Percentiles rank a stretch among this genome's conserved stretches.
These are phyloP conservation scores for Saccharomycopsis selenospora DNA, from an alignment of 805 yeast genomes.

Conservation along the genomic window DNA sequence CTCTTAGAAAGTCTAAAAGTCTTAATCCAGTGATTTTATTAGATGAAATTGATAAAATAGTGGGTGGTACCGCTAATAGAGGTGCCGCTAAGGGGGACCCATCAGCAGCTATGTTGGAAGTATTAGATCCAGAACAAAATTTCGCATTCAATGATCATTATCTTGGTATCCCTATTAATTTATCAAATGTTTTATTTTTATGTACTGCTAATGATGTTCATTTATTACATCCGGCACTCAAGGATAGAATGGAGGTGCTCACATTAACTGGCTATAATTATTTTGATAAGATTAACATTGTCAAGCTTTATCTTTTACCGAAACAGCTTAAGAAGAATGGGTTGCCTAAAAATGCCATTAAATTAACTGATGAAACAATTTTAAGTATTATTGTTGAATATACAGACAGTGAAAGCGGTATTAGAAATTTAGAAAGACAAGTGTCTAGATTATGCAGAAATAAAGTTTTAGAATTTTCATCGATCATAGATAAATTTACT, in stretches of 20 bases:
- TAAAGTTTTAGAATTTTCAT: conserved; percentile 66
- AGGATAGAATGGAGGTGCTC: conserved; percentile 80
- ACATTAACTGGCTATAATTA: conserved; percentile 74
- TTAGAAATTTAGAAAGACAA: conserved; percentile 67
- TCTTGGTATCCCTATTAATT: conserved; percentile 76
- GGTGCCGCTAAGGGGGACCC: conserved; percentile 68
- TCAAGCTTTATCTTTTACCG: conserved; percentile 60
- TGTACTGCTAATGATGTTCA: conserved; percentile 81
- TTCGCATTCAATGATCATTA: conserved; percentile 71
- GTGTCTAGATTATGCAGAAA: conserved; percentile 73
- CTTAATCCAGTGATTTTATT: conserved; percentile 79
- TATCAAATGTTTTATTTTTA: conserved; percentile 72
- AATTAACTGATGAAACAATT: conserved; percentile 44
- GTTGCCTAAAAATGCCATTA: conserved; percentile 29
- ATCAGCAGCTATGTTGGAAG: conserved; percentile 81
- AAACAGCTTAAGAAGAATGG: conserved; percentile 70
- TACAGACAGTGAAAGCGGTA: conserved; percentile 75
- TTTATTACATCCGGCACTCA: conserved; percentile 64
- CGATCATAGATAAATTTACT: conserved; percentile 20
- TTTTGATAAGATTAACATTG: conserved; percentile 69
- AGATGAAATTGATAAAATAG: conserved; percentile 80
- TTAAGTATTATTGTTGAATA: conserved; percentile 57
- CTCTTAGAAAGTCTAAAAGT: conserved; percentile 63
- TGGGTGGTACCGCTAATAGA: conserved; percentile 41
- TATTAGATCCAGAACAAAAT: conserved; percentile 87